Evolutionary conservation across 2,329 filamentous ascomycete genomes (phyloP), one percentile per base, ranked within the genome.

Genomic region (Aspergillus ibericus): DNA sequence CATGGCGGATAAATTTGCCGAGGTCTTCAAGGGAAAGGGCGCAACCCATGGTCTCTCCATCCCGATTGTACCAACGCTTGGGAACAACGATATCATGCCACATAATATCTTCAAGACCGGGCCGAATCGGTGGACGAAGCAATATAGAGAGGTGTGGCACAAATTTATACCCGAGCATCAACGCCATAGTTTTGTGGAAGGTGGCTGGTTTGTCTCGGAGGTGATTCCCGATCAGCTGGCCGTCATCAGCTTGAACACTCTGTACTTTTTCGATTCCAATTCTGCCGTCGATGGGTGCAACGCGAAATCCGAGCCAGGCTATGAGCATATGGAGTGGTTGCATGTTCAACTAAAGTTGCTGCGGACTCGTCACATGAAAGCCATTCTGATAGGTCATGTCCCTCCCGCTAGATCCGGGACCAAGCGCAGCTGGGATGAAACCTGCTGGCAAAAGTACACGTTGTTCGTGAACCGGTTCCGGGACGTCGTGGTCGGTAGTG

Each of bases 361-460:
- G 73, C 89, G 95, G 52, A 82, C 88, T 29, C 86, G 91, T 53
- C 88, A 90, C 44, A 92, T 97, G 87, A 98, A 98, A 78, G 95
- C 90, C 13, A 96, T 99, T 53, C 78, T 99, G 54, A 96, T 91
- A 67, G 93, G 95, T 2, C 95, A 99, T 75, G 92, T 99, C 4
- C 93, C 95, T 1, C 95, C 95, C 0, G 93, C 93, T 1, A 83
- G 93, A 61, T 95, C 93, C 1, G 83, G 86, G 35, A 89, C 87
- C 76, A 98, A 98, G 80, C 85, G 86, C 69, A 87, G 86, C 61
- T 99, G 95, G 95, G 92, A 97, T 65, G 93, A 98, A 80, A 92
- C 90, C 0, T 99, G 95, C 78, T 99, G 93, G 93, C 93, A 97
- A 73, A 97, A 96, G 73, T 99, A 96, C 75, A 90, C 92, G 0